Base-by-base conservation (phyloP, 148 eudicot species). In the Nepenthes mirabilis region DNA sequence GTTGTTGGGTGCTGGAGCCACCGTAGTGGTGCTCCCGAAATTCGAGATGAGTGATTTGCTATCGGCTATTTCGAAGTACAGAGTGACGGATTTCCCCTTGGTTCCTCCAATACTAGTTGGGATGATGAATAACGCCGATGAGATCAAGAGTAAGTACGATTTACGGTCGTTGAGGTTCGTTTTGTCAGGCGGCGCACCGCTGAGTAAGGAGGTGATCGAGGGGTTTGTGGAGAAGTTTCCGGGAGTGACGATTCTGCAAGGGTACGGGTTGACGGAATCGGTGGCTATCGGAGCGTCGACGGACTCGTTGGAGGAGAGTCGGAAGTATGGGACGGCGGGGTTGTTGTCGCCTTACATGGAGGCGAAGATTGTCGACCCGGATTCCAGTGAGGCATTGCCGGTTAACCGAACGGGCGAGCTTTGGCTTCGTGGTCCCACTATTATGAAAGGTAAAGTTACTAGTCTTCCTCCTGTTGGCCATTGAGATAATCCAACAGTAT, bases 181-280 rank as follows among this genome's bases (percentile, higher is more conserved):
- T 56, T 59, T 89, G 56, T 77, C 74, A 2, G 99, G 96, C 37
- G 99, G 99, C 0, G 95, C 97, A 1, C 94, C 97, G 52, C 66
- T 91, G 58, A 82, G 97, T 13, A 86, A 76, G 79, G 95, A 93
- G 52, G 76, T 93, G 70, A 86, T 72, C 0, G 96, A 93, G 69
- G 96, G 91, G 23, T 88, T 91, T 58, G 64, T 69, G 65, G 78
- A 82, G 74, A 85, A 74, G 79, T 88, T 74, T 59, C 90, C 88
- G 5, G 45, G 56, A 36, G 89, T 93, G 61, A 67, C 45, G 59
- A 75, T 93, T 55, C 61, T 77, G 69, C 99, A 93, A 62, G 99
- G 99, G 54, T 93, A 93, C 5, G 97, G 94, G 13, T 66, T 91
- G 66, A 91, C 97, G 3, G 97, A 91, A 64, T 83, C 96, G 65